A percentile compares a stretch with the other conserved stretches of the same genome.
phyloP scores from a whole-genome alignment of 306 rosid genomes.

The Dryas drummondii region DNA sequence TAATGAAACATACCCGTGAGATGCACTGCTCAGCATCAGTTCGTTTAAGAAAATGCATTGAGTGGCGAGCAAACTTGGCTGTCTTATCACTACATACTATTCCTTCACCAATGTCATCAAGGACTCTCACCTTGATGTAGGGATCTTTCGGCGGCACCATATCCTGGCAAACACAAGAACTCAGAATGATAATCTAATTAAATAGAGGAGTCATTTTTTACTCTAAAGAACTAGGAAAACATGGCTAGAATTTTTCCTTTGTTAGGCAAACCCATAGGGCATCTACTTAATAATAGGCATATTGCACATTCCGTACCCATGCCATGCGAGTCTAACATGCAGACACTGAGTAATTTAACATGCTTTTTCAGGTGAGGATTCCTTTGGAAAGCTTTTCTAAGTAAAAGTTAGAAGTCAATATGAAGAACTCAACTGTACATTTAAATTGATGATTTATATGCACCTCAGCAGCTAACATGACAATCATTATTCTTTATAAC shows the following conservation, averaged over 20 bases:
- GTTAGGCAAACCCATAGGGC: too few species aligned
- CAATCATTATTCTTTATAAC: background rate
- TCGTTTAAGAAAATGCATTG: conserved; percentile 93
- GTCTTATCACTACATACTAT: conserved; percentile 74
- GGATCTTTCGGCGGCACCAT: conserved; percentile 99
- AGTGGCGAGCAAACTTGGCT: conserved; percentile 72
- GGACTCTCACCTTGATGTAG: conserved; percentile 83
- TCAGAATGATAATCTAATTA: background rate
- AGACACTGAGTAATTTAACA: background rate
- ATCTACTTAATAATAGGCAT: background rate
- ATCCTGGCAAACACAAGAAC: conserved; percentile 55
- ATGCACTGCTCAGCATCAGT: conserved; percentile 85
- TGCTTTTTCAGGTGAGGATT: background rate
- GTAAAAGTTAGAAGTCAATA: background rate
- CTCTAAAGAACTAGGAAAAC: background rate
- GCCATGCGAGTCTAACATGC: conserved; percentile 1
- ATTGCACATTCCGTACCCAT: background rate
- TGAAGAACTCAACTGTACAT: background rate
- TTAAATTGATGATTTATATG: background rate
- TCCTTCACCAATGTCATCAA: conserved; percentile 79
- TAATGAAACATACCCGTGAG: conserved; percentile 50
- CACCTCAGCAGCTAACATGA: background rate
- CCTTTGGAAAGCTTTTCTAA: background rate
- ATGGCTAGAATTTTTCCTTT: background rate
- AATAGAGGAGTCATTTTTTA: background rate